phyloP scores from a whole-genome alignment of 176 grass and related monocot genomes.

The Dendrocalamus sinicus region DNA sequence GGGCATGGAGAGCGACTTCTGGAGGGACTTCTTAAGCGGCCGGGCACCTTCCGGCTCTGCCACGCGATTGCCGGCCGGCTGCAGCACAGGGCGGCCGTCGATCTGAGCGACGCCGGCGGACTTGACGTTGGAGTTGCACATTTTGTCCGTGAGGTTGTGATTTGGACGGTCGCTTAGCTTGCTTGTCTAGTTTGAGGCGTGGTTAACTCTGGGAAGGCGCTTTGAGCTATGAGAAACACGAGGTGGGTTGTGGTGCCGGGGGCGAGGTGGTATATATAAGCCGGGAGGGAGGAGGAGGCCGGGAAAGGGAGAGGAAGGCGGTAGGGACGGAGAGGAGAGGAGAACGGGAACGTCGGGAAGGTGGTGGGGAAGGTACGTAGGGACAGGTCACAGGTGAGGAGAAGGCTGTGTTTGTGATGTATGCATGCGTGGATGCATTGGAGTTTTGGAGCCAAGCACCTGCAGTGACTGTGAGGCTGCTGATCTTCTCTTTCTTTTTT shows the following conservation, averaged over 20 bases:
- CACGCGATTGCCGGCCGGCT: constrained; percentile 85
- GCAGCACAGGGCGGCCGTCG: constrained; percentile 80
- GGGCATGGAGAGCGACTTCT: constrained; percentile 74
- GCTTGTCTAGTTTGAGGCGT: constrained; percentile 14
- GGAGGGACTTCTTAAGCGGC: constrained; percentile 76
- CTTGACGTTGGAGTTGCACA: constrained; percentile 94
- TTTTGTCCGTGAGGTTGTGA: constrained; percentile 20
- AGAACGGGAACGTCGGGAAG: constrained; percentile 9
- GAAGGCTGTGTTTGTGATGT: neutral
- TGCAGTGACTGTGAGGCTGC: neutral
- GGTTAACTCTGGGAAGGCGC: constrained; percentile 37
- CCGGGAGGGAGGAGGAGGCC: constrained; percentile 30
- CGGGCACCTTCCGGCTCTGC: constrained; percentile 48
- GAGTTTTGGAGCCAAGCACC: neutral
- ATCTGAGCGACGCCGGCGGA: constrained; percentile 65
- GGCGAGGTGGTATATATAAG: constrained; percentile 52
- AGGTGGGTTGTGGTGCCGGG: constrained; percentile 20
- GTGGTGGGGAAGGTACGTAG: constrained; percentile 31
- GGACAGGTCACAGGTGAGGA: constrained; percentile 38
- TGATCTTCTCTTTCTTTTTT: neutral
- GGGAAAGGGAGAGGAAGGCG: constrained; percentile 44
- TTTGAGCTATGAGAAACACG: constrained; percentile 41
- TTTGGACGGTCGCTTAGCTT: constrained; percentile 2
- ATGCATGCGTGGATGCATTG: neutral
- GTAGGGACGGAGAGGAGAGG: constrained; percentile 23